Percentiles rank a stretch among this genome's conserved stretches.
Evolutionary conservation across 352 stramenopile genomes (phyloP).

Genomic region (Globisporangium splendens): DNA sequence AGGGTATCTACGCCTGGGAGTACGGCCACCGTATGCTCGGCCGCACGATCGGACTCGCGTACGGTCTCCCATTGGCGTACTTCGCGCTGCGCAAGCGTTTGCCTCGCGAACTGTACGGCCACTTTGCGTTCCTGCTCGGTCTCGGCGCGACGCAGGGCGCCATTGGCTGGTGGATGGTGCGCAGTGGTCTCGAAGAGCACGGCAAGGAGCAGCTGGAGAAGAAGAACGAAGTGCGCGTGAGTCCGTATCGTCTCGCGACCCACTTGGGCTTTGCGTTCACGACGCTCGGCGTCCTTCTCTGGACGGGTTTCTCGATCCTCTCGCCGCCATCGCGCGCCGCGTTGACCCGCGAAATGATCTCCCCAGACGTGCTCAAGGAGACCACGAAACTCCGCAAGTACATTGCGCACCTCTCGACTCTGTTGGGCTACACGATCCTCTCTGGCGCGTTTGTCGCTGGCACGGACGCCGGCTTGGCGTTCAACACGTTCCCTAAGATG

Average conservation of each 20-base stretch:
- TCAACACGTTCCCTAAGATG: conserved; percentile 99
- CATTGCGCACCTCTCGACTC: conserved; percentile 50
- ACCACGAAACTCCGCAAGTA: conserved; percentile 60
- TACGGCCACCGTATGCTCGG: conserved; percentile 98
- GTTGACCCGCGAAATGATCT: conserved; percentile 76
- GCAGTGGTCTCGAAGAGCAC: conserved; percentile 95
- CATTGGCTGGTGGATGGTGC: conserved; percentile 99
- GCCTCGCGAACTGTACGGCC: conserved; percentile 64
- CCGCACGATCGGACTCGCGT: conserved; percentile 92
- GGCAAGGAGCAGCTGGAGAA: conserved; percentile 70
- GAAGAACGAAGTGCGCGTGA: conserved; percentile 95
- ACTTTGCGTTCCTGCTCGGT: conserved; percentile 59
- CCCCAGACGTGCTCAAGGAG: conserved; percentile 69
- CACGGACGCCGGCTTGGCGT: conserved; percentile 97
- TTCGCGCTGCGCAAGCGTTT: conserved; percentile 88
- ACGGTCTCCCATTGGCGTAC: conserved; percentile 91
- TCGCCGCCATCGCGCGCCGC: conserved; percentile 61
- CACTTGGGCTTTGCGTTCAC: conserved; percentile 97
- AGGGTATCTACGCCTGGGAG: conserved; percentile 96
- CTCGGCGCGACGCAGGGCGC: conserved; percentile 65
- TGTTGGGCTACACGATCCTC: conserved; percentile 80
- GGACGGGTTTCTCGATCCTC: conserved; percentile 92
- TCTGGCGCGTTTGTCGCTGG: conserved; percentile 96
- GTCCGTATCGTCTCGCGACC: conserved; percentile 94
- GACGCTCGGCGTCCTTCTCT: conserved; percentile 94